These are phyloP conservation scores for Candida sakaeoensis DNA, from an alignment of 805 yeast genomes.

Conservation along the genomic window DNA sequence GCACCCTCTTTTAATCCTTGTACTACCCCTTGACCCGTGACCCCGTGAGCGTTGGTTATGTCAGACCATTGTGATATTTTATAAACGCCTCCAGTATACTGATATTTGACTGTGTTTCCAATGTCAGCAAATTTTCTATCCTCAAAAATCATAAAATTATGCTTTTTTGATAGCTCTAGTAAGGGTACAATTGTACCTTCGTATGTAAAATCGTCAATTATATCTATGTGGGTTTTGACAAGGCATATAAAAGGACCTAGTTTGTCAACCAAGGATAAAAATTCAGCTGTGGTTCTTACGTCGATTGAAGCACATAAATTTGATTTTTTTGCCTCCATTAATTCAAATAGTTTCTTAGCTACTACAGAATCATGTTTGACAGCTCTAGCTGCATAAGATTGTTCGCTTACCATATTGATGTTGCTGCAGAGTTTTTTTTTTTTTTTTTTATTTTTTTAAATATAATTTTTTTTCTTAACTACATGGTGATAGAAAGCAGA, in stretches of 20 bases:
- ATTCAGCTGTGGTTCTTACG: conserved; percentile 74
- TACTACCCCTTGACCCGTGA: conserved; percentile 92
- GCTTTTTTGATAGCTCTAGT: conserved; percentile 67
- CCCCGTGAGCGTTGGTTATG: conserved; percentile 96
- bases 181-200: conserved; percentile 79
- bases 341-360: conserved; percentile 65
- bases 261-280: conserved; percentile 65
- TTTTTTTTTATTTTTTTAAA: not conserved
- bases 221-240: conserved; percentile 92
- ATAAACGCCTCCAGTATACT: conserved; percentile 86
- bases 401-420: conserved; percentile 18
- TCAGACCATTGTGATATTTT: conserved; percentile 93
- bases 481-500: too few relatives aligned
- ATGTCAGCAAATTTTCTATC: conserved; percentile 98
- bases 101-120: conserved; percentile 94
- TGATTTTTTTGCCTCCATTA: conserved; percentile 78
- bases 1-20: conserved; percentile 82
- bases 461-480: too few relatives aligned
- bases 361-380: conserved; percentile 68
- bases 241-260: conserved; percentile 91
- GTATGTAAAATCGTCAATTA: conserved; percentile 81
- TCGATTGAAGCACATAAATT: conserved; percentile 95
- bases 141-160: conserved; percentile 88
- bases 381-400: conserved; percentile 68
- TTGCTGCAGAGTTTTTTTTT: conserved; percentile 2